A percentile compares a stretch with the other conserved stretches of the same genome.
Evolutionary conservation across 2,329 filamentous ascomycete species (phyloP).

Genomic region (Cladosporium sp.): DNA sequence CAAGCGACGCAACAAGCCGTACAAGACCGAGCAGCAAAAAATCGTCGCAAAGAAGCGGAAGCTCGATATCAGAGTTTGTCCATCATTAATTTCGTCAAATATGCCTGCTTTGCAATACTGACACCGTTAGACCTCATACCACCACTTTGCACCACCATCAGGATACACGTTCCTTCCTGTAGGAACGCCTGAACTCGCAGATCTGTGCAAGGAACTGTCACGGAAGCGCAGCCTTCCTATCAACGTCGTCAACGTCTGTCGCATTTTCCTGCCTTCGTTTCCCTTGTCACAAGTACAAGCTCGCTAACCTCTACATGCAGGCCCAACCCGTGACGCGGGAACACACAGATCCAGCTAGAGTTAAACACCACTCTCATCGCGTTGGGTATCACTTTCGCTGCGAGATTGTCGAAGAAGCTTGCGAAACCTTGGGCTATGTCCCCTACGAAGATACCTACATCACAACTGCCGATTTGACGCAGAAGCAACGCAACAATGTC

Average conservation of each 20-base stretch:
- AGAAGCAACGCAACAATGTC: conserved; percentile 28
- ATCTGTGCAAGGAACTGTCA: conserved; percentile 62
- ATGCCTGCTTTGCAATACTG: conserved; percentile 30
- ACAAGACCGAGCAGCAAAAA: conserved; percentile 62
- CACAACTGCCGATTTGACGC: conserved; percentile 31
- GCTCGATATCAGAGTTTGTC: conserved; percentile 53
- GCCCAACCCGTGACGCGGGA: background rate
- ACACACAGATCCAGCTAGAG: conserved; percentile 31
- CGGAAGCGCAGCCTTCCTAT: conserved; percentile 57
- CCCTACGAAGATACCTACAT: conserved; percentile 30
- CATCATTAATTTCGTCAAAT: conserved; percentile 13
- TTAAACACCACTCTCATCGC: conserved; percentile 63
- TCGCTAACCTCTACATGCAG: conserved; percentile 21
- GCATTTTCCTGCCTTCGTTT: background rate
- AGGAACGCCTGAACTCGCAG: conserved; percentile 61
- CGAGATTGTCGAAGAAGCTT: conserved; percentile 60
- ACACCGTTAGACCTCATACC: conserved; percentile 54
- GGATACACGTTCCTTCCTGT: conserved; percentile 65
- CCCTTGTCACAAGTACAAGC: background rate
- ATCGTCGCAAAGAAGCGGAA: conserved; percentile 63
- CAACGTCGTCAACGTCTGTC: conserved; percentile 62
- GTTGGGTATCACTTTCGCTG: conserved; percentile 66
- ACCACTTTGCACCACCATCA: conserved; percentile 55
- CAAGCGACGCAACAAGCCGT: conserved; percentile 46
- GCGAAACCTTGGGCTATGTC: conserved; percentile 52